A percentile compares a stretch with the other conserved stretches of the same genome.
Conservation (phyloP, 441 rosid genomes). For the Pelargonium myrrhifolium region DNA sequence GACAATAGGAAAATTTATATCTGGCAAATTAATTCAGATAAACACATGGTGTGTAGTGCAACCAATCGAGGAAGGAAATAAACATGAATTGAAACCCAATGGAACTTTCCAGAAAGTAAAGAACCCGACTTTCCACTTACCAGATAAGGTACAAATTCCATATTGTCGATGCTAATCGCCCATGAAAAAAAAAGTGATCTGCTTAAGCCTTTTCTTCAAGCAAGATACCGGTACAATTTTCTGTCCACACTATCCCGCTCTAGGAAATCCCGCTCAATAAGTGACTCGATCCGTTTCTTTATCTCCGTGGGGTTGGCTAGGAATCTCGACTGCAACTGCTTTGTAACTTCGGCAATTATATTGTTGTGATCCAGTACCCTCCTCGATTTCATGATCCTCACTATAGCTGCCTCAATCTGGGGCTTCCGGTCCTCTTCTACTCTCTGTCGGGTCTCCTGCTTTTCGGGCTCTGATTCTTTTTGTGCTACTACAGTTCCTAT, state of each 20-base stretch:
- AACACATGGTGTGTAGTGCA: background rate
- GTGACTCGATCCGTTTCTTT: constrained; percentile 88
- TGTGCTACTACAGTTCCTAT: constrained; percentile 95
- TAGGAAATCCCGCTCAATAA: constrained; percentile 90
- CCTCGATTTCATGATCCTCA: constrained; percentile 95
- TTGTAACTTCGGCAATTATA: constrained; percentile 76
- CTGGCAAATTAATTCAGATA: no score
- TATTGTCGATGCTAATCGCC: constrained; percentile 27
- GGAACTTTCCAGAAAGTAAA: constrained; percentile 28
- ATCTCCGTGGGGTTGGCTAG: constrained; percentile 90
- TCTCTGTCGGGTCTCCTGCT: constrained; percentile 92
- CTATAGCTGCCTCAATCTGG: constrained; percentile 94
- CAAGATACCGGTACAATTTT: constrained; percentile 84
- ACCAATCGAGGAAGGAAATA: background rate
- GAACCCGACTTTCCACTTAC: constrained; percentile 29
- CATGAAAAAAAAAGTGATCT: constrained; percentile 21
- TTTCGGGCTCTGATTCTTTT: constrained; percentile 91
- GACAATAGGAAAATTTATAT: no score
- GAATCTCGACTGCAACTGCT: constrained; percentile 89
- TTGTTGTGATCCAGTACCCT: constrained; percentile 89
- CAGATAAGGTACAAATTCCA: constrained; percentile 29
- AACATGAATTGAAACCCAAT: constrained; percentile 19
- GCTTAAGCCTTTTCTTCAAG: constrained; percentile 37
- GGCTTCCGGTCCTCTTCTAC: constrained; percentile 98
- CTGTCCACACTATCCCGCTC: constrained; percentile 82